phyloP scores from a whole-genome alignment of 2,329 filamentous ascomycete species.

The Trichoderma lentiforme region DNA sequence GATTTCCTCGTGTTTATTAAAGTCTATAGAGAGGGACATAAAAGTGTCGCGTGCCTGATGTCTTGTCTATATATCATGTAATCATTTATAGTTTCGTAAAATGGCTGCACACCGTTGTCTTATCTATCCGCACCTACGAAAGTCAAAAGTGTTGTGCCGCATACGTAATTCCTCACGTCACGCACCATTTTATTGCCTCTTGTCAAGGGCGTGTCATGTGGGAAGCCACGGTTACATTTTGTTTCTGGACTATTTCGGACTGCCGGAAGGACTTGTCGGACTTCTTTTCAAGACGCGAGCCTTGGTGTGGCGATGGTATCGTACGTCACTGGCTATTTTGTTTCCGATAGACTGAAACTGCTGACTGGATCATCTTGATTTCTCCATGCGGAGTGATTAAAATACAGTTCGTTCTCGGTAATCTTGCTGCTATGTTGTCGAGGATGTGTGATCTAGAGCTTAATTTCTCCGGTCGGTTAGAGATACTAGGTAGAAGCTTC shows the following conservation, averaged over 20 bases:
- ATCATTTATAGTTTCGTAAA: not conserved
- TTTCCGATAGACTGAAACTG: too few species aligned
- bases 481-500: not conserved
- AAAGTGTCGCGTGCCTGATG: not conserved
- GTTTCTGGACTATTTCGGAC: not conserved
- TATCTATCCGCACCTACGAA: slow-evolving; percentile 3
- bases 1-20: not conserved
- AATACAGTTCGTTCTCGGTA: too few species aligned
- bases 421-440: not conserved
- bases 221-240: not conserved
- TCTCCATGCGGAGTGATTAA: too few species aligned
- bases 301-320: not conserved
- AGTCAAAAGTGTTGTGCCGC: not conserved
- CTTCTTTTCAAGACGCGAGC: not conserved
- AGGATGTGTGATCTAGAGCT: not conserved
- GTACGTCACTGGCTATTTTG: not conserved
- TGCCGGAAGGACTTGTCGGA: not conserved
- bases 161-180: slow-evolving; percentile 16
- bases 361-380: too few species aligned
- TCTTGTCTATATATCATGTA: not conserved
- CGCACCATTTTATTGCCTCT: not conserved
- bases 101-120: not conserved
- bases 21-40: not conserved
- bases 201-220: not conserved
- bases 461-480: not conserved